Evolutionary conservation across 345 rosid species (phyloP), one percentile per base, ranked within the genome.

Genomic region (Gossypioides kirkii): DNA sequence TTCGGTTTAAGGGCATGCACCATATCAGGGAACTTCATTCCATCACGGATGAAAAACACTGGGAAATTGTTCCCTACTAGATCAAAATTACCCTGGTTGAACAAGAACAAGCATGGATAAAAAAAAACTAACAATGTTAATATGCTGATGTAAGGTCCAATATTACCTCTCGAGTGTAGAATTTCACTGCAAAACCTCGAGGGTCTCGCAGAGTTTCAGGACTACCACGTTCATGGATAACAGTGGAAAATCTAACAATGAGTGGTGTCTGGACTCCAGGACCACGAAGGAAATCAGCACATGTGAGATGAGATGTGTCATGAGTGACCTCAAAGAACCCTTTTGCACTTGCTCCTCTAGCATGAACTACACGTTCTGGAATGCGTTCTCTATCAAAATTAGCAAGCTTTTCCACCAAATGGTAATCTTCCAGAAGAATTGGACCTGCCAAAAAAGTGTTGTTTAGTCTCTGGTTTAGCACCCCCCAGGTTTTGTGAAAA

Each of bases 291-390:
- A 95, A 95, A 82, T 95, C 99, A 78, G 98, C 99, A 77, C 90
- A 89, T 17, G 93, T 78, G 62, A 91, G 88, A 55, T 83, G 59
- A 26, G 98, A 84, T 73, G 92, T 79, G 71, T 92, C 96, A 78
- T 89, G 99, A 32, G 97, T 92, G 77, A 91, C 96, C 87, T 92
- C 98, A 83, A 92, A 95, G 88, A 95, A 95, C 59, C 99, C 98
- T 81, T 95, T 95, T 4, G 98, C 99, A 83, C 98, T 95, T 25
- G 93, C 98, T 72, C 99, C 97, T 81, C 99, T 84, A 26, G 99
- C 99, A 77, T 95, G 96, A 80, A 95, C 99, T n/a, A 92, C 97
- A 68, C 99, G 91, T 82, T 95, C 99, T n/a, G 98, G 99, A 75
- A 95, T 91, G 68, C 98, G 70, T 79, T 95, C 98, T 77, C 99